Percentiles rank a stretch among this genome's conserved stretches.
These are phyloP conservation scores for Venturia nashicola DNA, from an alignment of 2,329 filamentous ascomycete species.

Conservation along the genomic window DNA sequence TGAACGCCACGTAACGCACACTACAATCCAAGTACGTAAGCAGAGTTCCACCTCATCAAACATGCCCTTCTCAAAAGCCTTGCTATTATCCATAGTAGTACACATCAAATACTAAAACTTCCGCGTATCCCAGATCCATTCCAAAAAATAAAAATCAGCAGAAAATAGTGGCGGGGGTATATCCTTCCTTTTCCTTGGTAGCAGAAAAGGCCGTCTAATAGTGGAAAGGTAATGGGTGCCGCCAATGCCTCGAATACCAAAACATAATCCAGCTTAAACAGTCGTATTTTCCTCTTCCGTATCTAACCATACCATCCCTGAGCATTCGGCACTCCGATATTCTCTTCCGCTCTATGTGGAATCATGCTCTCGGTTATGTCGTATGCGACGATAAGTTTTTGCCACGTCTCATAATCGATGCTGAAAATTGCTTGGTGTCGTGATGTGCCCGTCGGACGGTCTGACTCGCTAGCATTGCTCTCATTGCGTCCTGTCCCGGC, in stretches of 20 bases:
- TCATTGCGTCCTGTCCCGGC: conserved; percentile 27
- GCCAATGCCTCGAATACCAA: background rate
- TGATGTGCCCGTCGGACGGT: conserved; percentile 43
- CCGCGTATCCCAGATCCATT: background rate
- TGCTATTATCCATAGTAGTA: background rate
- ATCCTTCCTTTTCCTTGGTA: background rate
- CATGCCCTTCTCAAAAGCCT: background rate
- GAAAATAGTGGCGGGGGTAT: conserved; percentile 1
- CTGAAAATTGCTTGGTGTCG: conserved; percentile 76
- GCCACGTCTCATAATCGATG: conserved; percentile 77
- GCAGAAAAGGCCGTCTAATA: background rate
- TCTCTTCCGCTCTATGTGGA: conserved; percentile 46
- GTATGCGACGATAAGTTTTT: conserved; percentile 62
- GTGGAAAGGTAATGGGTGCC: background rate
- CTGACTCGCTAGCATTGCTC: conserved; percentile 37
- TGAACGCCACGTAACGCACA: background rate
- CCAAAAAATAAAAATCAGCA: background rate
- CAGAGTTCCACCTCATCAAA: background rate
- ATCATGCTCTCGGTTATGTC: conserved; percentile 73
- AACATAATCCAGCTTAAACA: background rate
- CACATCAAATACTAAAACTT: too few relatives aligned
- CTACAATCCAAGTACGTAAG: background rate
- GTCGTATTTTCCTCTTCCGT: background rate
- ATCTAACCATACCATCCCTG: conserved; percentile 6
- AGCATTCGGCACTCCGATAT: background rate